Conservation (phyloP, 83 land plant genomes). For the Larix sibirica region DNA sequence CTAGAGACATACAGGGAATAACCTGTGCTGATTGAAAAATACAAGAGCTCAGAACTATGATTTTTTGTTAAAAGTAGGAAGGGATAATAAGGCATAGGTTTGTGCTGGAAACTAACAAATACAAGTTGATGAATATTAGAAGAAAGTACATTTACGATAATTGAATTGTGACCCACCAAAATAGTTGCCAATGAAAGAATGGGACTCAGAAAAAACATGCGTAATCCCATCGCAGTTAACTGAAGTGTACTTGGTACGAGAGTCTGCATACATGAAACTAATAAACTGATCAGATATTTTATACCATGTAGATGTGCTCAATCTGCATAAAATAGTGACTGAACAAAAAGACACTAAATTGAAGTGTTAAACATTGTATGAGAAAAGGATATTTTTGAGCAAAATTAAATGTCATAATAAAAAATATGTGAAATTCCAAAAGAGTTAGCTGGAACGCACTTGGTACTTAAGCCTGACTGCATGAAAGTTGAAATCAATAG, state of each 20-base stretch:
- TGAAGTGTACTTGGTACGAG: conserved; percentile 67
- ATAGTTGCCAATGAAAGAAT: conserved; percentile 58
- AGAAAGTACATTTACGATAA: not conserved
- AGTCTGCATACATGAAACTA: conserved; percentile 33
- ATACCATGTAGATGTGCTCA: not conserved
- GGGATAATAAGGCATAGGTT: not conserved
- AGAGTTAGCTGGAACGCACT: not conserved
- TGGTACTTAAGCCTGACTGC: not conserved
- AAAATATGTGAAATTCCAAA: not conserved
- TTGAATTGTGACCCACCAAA: conserved; percentile 33
- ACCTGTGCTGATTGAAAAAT: conserved; percentile 44
- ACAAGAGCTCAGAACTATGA: conserved; percentile 25
- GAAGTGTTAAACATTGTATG: not conserved
- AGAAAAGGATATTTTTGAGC: not conserved
- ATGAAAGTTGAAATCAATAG: too few species aligned
- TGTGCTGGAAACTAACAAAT: conserved; percentile 9
- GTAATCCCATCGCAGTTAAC: conserved; percentile 59
- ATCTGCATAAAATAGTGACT: too few species aligned
- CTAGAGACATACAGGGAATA: conserved; percentile 72
- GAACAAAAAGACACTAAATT: not conserved
- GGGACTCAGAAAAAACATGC: conserved; percentile 69
- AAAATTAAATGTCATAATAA: not conserved
- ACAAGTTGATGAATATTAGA: not conserved
- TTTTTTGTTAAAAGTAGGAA: not conserved
- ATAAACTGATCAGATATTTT: not conserved